phyloP scores from a whole-genome alignment of 1,284 basidiomycete genomes.

The Apiotrichum laibachii region DNA sequence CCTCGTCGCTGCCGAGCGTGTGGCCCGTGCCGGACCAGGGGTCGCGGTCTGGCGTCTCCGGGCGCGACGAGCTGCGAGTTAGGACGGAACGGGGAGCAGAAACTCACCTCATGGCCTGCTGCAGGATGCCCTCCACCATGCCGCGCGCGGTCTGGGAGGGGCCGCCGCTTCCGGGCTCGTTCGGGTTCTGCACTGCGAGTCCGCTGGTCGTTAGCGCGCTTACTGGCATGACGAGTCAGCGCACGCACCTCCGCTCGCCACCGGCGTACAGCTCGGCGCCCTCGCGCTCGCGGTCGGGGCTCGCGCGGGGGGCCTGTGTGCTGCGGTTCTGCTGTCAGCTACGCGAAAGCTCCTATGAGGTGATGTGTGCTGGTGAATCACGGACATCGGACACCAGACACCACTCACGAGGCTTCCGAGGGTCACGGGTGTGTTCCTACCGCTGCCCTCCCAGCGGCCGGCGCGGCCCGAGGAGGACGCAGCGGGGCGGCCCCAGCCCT shows the following conservation, averaged over 20 bases:
- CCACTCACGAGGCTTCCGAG: conserved; percentile 23
- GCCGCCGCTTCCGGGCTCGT: conserved; percentile 47
- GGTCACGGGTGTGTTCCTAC: conserved; percentile 24
- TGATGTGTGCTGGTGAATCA: too few species aligned
- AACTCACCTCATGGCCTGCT: conserved; percentile 74
- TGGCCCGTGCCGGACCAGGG: conserved; percentile 65
- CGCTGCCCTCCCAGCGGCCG: conserved; percentile 5
- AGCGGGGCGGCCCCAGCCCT: conserved; percentile 39
- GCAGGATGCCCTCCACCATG: conserved; percentile 75
- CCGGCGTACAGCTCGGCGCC: conserved; percentile 63
- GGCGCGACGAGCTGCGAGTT: conserved; percentile 26
- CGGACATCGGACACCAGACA: too few species aligned
- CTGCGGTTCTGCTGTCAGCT: conserved; percentile 8
- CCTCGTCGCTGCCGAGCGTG: conserved; percentile 81
- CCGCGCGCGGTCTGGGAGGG: conserved; percentile 33
- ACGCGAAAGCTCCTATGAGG: too few species aligned
- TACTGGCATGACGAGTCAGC: too few species aligned
- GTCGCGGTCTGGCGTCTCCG: conserved; percentile 53
- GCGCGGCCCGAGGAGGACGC: background rate
- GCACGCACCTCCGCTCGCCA: conserved; percentile 62
- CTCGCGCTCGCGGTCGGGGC: conserved; percentile 22
- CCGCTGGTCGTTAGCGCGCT: conserved; percentile 60
- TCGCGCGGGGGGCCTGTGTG: conserved; percentile 42
- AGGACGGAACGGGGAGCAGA: conserved; percentile 21
- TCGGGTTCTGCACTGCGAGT: conserved; percentile 82